Conservation (phyloP, 164 flowering plant genomes). For the Berberis vulgaris region DNA sequence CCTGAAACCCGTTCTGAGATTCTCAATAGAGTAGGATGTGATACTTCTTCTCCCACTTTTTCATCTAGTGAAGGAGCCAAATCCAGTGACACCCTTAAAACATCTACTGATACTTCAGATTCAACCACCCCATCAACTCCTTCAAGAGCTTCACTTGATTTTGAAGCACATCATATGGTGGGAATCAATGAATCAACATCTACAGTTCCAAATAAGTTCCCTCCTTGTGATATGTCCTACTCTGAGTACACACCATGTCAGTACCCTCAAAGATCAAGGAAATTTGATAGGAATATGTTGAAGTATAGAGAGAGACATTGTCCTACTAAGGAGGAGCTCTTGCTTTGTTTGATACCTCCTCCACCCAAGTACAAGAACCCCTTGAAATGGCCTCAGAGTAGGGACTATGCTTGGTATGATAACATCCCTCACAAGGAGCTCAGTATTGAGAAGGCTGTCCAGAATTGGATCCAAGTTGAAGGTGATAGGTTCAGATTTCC, state of each 20-base stretch:
- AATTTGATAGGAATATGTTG: constrained; percentile 58
- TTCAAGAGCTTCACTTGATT: constrained; percentile 37
- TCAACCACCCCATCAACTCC: constrained; percentile 14
- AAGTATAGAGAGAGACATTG: constrained; percentile 91
- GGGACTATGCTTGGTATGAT: constrained; percentile 90
- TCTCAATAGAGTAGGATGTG: constrained; percentile 27
- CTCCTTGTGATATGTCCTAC: constrained; percentile 55
- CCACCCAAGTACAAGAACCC: constrained; percentile 92
- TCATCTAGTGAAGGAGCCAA: not conserved
- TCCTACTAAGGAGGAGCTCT: constrained; percentile 58
- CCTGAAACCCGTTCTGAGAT: constrained; percentile 27
- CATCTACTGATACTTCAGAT: not conserved
- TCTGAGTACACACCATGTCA: constrained; percentile 94
- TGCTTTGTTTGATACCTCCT: constrained; percentile 71
- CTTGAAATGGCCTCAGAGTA: constrained; percentile 94
- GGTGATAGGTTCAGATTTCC: constrained; percentile 89
- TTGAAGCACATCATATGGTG: constrained; percentile 61
- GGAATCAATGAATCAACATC: constrained; percentile 30
- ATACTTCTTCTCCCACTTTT: constrained; percentile 3
- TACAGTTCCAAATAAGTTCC: constrained; percentile 15
- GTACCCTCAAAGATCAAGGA: constrained; percentile 50
- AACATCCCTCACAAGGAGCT: constrained; percentile 94
- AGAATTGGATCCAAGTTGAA: constrained; percentile 96
- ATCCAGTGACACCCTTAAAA: not conserved
- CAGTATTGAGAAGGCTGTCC: constrained; percentile 90